A percentile compares a stretch with the other conserved stretches of the same genome.
Conservation (phyloP, 1,139 yeast genomes). For the Diutina catenulata region DNA sequence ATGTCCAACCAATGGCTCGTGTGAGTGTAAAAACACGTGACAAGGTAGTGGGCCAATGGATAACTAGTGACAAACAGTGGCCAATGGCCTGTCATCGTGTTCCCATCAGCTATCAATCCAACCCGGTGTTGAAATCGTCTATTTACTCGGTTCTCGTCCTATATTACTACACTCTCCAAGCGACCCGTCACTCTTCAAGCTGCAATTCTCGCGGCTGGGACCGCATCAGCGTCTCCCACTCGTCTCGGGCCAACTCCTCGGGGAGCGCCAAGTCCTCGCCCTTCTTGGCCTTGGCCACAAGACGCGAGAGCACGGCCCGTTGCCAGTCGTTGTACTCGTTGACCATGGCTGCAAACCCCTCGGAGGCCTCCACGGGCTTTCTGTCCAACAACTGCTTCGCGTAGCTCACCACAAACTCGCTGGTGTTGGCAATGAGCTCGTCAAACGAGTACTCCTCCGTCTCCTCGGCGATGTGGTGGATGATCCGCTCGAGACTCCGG, state of each 20-base stretch:
- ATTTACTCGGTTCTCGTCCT: too few relatives aligned
- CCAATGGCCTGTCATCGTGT: too few relatives aligned
- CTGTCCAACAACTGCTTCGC: slow-evolving; percentile 5
- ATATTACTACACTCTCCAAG: too few relatives aligned
- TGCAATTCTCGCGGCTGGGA: not conserved
- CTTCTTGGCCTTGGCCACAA: not conserved
- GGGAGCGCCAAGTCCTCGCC: not conserved
- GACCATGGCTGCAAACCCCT: not conserved
- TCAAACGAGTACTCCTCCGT: slow-evolving; percentile 6
- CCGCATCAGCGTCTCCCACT: slow-evolving; percentile 2
- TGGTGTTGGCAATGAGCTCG: slow-evolving; percentile 8
- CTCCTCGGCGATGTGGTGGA: slow-evolving; percentile 9
- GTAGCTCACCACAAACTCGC: slow-evolving; percentile 2
- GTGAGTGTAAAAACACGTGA: too few relatives aligned
- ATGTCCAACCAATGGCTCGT: too few relatives aligned
- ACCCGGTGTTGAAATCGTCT: too few relatives aligned
- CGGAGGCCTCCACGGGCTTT: not conserved
- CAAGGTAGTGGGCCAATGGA: too few relatives aligned
- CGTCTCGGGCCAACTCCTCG: not conserved
- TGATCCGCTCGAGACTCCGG: slow-evolving; percentile 14
- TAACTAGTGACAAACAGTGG: too few relatives aligned
- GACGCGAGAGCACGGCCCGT: not conserved
- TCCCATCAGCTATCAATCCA: too few relatives aligned
- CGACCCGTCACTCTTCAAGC: too few relatives aligned
- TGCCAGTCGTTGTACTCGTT: not conserved